Percentiles rank a stretch among this genome's conserved stretches.
Evolutionary conservation across 768 basidiomycete species (phyloP).

Genomic region (Leucosporidium scottii): DNA sequence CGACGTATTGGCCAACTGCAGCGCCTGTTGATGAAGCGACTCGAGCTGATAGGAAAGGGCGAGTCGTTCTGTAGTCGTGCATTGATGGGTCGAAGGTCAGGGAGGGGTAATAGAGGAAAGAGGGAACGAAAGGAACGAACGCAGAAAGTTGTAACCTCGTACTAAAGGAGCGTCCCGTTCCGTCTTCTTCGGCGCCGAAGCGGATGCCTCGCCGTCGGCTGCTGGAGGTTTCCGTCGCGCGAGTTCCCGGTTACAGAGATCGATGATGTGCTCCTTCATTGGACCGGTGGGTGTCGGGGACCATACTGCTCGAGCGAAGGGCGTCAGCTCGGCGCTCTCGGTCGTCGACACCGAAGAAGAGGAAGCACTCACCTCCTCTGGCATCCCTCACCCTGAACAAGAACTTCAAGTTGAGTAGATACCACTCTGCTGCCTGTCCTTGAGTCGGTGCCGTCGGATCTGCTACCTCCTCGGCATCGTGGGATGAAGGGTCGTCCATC

Average conservation of each 20-base stretch:
- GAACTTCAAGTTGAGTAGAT: slow-evolving; percentile 47
- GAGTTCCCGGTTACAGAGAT: slow-evolving; percentile 33
- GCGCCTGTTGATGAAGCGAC: slow-evolving; percentile 50
- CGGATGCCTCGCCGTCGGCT: neutral
- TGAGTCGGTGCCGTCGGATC: too few relatives aligned
- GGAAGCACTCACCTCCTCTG: slow-evolving; percentile 35
- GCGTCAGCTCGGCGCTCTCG: slow-evolving; percentile 11
- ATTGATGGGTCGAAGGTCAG: slow-evolving; percentile 1
- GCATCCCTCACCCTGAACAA: slow-evolving; percentile 52
- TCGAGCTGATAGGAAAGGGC: slow-evolving; percentile 87
- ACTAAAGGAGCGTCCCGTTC: slow-evolving; percentile 62
- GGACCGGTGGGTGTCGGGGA: slow-evolving; percentile 21
- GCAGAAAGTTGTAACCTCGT: slow-evolving; percentile 78
- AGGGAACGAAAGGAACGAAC: slow-evolving; percentile 48
- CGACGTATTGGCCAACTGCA: slow-evolving; percentile 33
- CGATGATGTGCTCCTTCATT: slow-evolving; percentile 34
- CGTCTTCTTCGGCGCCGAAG: neutral
- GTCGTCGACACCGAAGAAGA: neutral
- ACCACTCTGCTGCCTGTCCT: slow-evolving; percentile 61
- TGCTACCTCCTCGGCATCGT: too few relatives aligned
- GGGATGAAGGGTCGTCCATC: slow-evolving; percentile 43
- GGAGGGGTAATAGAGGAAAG: slow-evolving; percentile 1
- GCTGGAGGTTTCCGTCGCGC: slow-evolving; percentile 7
- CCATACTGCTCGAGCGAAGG: slow-evolving; percentile 13
- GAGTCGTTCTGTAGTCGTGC: slow-evolving; percentile 65